phyloP scores from a whole-genome alignment of 2,329 filamentous ascomycete species.

The Paracoccidioides lutzii region DNA sequence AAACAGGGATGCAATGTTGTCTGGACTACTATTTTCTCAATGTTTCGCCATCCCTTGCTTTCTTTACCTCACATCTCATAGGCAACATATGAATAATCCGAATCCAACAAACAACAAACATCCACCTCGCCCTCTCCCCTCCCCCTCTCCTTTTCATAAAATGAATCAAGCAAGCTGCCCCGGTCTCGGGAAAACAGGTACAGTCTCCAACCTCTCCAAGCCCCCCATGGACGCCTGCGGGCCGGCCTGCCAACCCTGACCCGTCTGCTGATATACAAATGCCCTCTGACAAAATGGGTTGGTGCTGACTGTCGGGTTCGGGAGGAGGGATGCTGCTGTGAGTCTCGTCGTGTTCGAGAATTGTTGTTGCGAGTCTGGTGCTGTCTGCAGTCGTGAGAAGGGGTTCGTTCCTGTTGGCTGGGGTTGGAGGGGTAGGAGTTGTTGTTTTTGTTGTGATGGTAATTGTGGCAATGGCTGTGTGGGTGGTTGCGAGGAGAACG shows the following conservation, averaged over 20 bases:
- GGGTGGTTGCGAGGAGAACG: constrained; percentile 21
- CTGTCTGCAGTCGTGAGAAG: constrained; percentile 45
- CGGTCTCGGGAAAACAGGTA: constrained; percentile 76
- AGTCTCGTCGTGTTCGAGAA: constrained; percentile 9
- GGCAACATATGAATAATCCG: no score
- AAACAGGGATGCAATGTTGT: no score
- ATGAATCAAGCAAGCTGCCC: constrained; percentile 29
- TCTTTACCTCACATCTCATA: no score
- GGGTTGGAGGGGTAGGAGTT: constrained; percentile 36
- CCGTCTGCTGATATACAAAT: constrained; percentile 80
- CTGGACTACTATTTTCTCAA: no score
- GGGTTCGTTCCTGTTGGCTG: constrained; percentile 60
- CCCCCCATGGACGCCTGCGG: constrained; percentile 68
- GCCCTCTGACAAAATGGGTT: constrained; percentile 90
- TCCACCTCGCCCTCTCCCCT: no score
- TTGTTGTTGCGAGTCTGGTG: constrained; percentile 23
- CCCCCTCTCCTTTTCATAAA: no score
- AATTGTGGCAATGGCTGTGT: constrained; percentile 32
- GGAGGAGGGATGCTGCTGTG: constrained; percentile 40
- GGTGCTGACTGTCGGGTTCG: constrained; percentile 74
- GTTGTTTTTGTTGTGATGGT: constrained; percentile 32
- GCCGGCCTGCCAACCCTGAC: constrained; percentile 74
- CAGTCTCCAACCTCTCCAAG: constrained; percentile 60
- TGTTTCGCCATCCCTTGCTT: no score
- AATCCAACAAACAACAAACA: no score